Evolutionary conservation across 2,329 filamentous ascomycete species (phyloP), one percentile per base, ranked within the genome.

Genomic region (Fusarium mexicanum): DNA sequence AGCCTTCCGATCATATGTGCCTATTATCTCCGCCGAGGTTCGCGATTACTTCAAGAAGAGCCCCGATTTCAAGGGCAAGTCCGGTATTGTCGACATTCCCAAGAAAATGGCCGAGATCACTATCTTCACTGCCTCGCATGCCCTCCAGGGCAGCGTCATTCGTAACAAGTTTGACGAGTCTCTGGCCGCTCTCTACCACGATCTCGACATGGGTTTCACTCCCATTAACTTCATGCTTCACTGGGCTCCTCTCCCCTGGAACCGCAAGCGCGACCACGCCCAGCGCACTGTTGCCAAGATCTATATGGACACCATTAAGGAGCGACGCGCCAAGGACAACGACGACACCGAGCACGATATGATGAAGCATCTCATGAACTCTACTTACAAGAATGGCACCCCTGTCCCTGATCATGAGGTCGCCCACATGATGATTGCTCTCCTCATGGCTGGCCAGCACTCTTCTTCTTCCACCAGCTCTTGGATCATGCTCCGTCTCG

Each of bases 371-470:
- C 85, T 97, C 74, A 96, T 97, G 94, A 91, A 90, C 77, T 94
- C 91, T 77, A 88, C 86, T 31, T 97, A 97, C 89, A 97, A 97
- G 86, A 90, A 96, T 77, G 94, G 94, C 76, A 91, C 86, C 44
- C 87, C 87, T 11, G 88, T 97, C n/a, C 92, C 94, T 22, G 94
- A 97, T 80, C 88, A 92, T 78, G 94, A 97, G 83, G 89, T 97
- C 67, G 94, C 94, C 29, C 93, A 96, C 84, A 96, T 97, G 90
- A 96, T 97, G 93, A 97, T 97, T 83, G 94, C 94, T 11, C 88
- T 97, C 29, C 90, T 97, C 71, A 97, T 97, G 94, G 94, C 94
- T 67, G 94, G 94, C 64, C 94, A 97, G 81, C 94, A 97, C 85
- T 96, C 93, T 5, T 96, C 94, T 5, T 94, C 94, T 8, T 94